Base-by-base conservation (phyloP, 805 yeast species). In the Wickerhamiella domercqiae region DNA sequence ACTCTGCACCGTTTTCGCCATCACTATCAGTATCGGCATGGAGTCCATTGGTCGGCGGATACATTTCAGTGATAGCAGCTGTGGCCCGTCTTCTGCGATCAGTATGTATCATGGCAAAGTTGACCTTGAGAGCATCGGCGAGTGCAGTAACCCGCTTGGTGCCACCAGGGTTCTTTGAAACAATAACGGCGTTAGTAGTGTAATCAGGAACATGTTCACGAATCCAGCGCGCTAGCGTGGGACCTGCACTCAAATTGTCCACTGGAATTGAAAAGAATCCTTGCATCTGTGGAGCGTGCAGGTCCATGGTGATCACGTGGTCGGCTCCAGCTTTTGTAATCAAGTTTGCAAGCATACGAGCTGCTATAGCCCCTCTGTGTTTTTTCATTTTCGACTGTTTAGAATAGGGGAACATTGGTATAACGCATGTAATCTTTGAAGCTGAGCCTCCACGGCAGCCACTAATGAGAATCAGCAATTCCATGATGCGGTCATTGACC, bases 381-480 rank as follows among this genome's bases (percentile, higher is more conserved):
- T 84, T 90, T 64, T 90, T 90, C 99, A 90, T 90, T 63, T 93
- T 90, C 48, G 87, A 75, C 61, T 90, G 99, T 59, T 87, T 80
- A 9, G 96, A 82, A 63, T 90, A 90, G 24, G 98, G 98, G 57
- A 87, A 93, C 60, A 84, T 93, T 1, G 99, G 99, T 37, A 90
- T 76, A 22, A 90, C 98, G 7, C 96, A 96, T 7, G 87, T 90
- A 57, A 90, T 84, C 56, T 84, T 84, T 51, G 81, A 78, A n/a
- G 99, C 99, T 9, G 95, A 82, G 7, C 98, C 99, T 43, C 96
- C 95, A 50, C 86, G 75, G 60, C 97, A 87, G 36, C 97, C 98
- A 34, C 93, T 77, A 32, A 90, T 86, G 50, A 90, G 68, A 43
- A 93, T 87, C 53, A 90, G 67, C 46, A 90, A 63, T 61, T 90